These are phyloP conservation scores for Linderniella brevidens DNA, from an alignment of 257 asterid species.

Conservation along the genomic window DNA sequence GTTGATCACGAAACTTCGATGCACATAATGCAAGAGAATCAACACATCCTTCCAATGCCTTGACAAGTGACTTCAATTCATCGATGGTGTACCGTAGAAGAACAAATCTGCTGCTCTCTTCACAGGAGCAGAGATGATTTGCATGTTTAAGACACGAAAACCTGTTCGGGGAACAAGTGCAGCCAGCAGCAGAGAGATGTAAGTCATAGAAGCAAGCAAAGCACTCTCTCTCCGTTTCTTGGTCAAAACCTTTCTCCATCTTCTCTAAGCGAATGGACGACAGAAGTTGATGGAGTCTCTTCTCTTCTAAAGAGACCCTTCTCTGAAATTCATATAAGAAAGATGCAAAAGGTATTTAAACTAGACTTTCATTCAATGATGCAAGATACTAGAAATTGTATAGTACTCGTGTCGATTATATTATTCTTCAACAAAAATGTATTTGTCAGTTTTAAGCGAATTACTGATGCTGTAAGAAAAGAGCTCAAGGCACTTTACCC, in stretches of 20 bases:
- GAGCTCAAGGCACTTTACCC: slow-evolving; percentile 20
- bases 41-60: slow-evolving; percentile 45
- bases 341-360: background rate
- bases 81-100: slow-evolving; percentile 23
- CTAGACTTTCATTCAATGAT: too few relatives aligned
- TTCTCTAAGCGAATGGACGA: slow-evolving; percentile 12
- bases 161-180: slow-evolving; percentile 36
- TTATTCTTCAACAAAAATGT: too few relatives aligned
- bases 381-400: too few relatives aligned
- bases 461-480: too few relatives aligned
- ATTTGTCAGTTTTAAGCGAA: background rate
- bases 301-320: slow-evolving; percentile 43
- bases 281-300: slow-evolving; percentile 28
- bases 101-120: slow-evolving; percentile 30
- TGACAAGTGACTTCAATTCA: slow-evolving; percentile 40
- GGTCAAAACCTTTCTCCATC: slow-evolving; percentile 44
- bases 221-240: slow-evolving; percentile 42
- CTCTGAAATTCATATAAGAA: slow-evolving; percentile 18
- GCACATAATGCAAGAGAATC: background rate
- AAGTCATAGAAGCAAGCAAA: slow-evolving; percentile 57
- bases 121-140: slow-evolving; percentile 47
- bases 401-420: too few relatives aligned
- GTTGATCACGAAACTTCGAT: too few relatives aligned
- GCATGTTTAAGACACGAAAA: slow-evolving; percentile 47
- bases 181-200: slow-evolving; percentile 37